Percentiles rank a stretch among this genome's conserved stretches.
Evolutionary conservation across 768 basidiomycete species (phyloP).

Genomic region (Mycena sanguinolenta): DNA sequence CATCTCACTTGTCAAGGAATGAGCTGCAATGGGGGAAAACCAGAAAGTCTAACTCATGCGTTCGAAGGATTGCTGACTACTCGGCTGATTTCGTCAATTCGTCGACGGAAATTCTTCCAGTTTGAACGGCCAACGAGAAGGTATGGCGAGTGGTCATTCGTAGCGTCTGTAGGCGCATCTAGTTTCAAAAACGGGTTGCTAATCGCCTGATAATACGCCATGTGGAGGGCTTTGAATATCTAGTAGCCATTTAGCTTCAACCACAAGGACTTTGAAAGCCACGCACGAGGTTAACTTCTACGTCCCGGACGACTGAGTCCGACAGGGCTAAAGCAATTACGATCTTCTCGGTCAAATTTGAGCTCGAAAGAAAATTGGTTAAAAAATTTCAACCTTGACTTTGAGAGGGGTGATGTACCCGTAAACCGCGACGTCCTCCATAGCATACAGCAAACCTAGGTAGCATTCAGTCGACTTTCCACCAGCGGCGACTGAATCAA

Average conservation of each 20-base stretch:
- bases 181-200: conserved; percentile 90
- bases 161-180: conserved; percentile 61
- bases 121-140: conserved; percentile 72
- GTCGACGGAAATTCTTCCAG: conserved; percentile 78
- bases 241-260: conserved; percentile 45
- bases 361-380: too few relatives aligned
- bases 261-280: neutral
- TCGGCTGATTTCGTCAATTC: conserved; percentile 82
- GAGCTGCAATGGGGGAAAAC: conserved; percentile 43
- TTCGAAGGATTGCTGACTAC: conserved; percentile 61
- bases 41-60: conserved; percentile 40
- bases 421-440: conserved; percentile 94
- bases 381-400: too few relatives aligned
- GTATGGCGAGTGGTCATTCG: conserved; percentile 66
- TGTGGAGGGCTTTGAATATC: conserved; percentile 92
- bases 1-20: conserved; percentile 24
- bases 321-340: conserved; percentile 83
- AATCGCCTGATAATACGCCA: conserved; percentile 86
- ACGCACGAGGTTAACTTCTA: conserved; percentile 81
- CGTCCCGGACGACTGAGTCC: conserved; percentile 85
- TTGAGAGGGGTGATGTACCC: conserved; percentile 92
- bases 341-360: too few relatives aligned
- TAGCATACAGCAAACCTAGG: conserved; percentile 87
- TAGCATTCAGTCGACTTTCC: conserved; percentile 83
- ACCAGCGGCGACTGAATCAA: conserved; percentile 56